These are phyloP conservation scores for Uronychia binucleata DNA, from an alignment of 73 alveolate genomes.

Conservation along the genomic window DNA sequence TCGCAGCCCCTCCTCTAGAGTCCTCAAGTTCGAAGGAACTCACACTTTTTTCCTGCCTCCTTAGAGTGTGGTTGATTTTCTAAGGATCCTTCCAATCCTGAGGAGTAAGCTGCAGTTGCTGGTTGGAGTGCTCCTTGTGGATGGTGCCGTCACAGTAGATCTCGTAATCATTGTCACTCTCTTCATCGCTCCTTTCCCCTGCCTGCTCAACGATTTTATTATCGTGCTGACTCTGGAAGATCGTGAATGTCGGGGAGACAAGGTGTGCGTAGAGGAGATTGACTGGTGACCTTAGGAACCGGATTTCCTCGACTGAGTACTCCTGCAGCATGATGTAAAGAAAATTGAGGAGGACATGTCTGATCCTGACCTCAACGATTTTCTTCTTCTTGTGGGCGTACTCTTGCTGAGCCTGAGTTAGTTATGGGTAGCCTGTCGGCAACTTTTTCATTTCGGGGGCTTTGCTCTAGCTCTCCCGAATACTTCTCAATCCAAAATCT, in stretches of 20 bases:
- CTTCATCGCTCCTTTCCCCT: neutral
- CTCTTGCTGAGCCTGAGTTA: too few species aligned
- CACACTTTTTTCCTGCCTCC: neutral
- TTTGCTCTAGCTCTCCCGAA: neutral
- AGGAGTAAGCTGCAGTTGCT: neutral
- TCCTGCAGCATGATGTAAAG: constrained; percentile 10
- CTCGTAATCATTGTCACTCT: constrained; percentile 3
- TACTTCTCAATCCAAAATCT: neutral
- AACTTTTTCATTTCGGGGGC: too few species aligned
- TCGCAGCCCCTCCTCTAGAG: neutral
- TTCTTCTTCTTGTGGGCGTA: neutral
- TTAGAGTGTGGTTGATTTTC: neutral
- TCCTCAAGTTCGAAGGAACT: neutral
- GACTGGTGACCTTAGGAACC: constrained; percentile 36
- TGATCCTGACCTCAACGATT: constrained; percentile 11
- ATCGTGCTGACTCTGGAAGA: neutral
- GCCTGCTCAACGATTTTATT: constrained; percentile 18
- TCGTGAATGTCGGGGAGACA: constrained; percentile 2
- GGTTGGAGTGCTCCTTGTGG: neutral
- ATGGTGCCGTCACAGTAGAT: constrained; percentile 7
- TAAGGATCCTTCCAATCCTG: neutral
- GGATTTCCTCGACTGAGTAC: constrained; percentile 33
- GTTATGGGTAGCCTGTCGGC: too few species aligned
- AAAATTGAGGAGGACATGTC: constrained; percentile 27
- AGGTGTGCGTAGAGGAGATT: constrained; percentile 7